phyloP scores from a whole-genome alignment of 306 rosid species.

The Canavalia ensiformis region DNA sequence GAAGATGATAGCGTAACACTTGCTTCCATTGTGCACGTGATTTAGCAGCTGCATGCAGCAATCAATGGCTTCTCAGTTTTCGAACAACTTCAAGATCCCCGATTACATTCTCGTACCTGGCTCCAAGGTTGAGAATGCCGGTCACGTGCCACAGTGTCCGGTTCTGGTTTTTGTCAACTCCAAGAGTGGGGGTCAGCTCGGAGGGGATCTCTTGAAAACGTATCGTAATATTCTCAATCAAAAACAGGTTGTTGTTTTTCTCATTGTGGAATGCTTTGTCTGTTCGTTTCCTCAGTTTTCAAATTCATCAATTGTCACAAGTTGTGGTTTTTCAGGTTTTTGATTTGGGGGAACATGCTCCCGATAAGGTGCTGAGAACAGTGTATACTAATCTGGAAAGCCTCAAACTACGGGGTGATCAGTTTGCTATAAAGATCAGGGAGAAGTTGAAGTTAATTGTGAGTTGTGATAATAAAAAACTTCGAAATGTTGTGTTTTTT shows the following conservation, averaged over 20 bases:
- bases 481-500: background rate
- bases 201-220: conserved; percentile 76
- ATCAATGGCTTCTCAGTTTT: conserved; percentile 54
- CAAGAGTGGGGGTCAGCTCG: conserved; percentile 99
- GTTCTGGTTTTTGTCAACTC: conserved; percentile 85
- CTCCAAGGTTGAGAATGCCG: conserved; percentile 48
- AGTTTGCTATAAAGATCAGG: conserved; percentile 58
- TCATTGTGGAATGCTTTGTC: background rate
- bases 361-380: conserved; percentile 69
- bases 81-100: conserved; percentile 74
- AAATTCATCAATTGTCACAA: background rate
- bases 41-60: conserved; percentile 49
- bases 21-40: background rate
- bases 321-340: conserved; percentile 69
- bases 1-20: too few species aligned
- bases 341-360: conserved; percentile 86
- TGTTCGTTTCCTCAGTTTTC: background rate
- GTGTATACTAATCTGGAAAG: conserved; percentile 70
- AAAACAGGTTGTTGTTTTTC: conserved; percentile 59
- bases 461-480: conserved; percentile 51
- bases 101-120: conserved; percentile 68
- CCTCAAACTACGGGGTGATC: conserved; percentile 66
- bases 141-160: conserved; percentile 66
- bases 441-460: conserved; percentile 80
- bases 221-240: conserved; percentile 68